Conservation (phyloP, 2,329 filamentous ascomycete species). For the Pseudopyricularia cyperi region DNA sequence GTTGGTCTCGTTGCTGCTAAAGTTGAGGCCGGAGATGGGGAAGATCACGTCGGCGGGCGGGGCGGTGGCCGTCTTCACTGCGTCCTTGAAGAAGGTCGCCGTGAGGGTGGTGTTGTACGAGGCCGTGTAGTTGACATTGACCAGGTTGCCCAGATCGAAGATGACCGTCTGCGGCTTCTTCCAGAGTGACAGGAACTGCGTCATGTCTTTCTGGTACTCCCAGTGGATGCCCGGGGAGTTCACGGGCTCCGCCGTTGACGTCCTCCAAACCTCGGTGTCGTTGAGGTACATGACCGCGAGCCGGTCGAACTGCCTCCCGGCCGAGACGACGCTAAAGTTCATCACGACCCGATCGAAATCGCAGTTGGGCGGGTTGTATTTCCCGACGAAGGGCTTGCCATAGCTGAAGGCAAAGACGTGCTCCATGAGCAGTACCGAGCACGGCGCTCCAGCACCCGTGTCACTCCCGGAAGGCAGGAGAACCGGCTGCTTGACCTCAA, state of each 20-base stretch:
- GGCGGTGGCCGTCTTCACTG: slow-evolving; percentile 23
- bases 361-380: slow-evolving; percentile 54
- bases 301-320: slow-evolving; percentile 64
- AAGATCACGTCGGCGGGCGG: slow-evolving; percentile 51
- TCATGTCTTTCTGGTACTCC: slow-evolving; percentile 71
- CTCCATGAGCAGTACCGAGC: slow-evolving; percentile 50
- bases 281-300: slow-evolving; percentile 64
- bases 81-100: slow-evolving; percentile 52
- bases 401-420: slow-evolving; percentile 63
- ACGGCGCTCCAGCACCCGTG: slow-evolving; percentile 18
- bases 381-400: slow-evolving; percentile 55
- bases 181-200: slow-evolving; percentile 56
- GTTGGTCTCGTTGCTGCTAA: slow-evolving; percentile 10
- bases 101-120: slow-evolving; percentile 62
- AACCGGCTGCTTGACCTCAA: slow-evolving; percentile 58
- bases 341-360: slow-evolving; percentile 62
- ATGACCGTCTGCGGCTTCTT: slow-evolving; percentile 58
- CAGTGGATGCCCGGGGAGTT: slow-evolving; percentile 52
- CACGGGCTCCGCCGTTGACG: slow-evolving; percentile 70
- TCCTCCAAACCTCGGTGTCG: slow-evolving; percentile 71
- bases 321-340: slow-evolving; percentile 61
- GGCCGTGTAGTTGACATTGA: slow-evolving; percentile 60
- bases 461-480: slow-evolving; percentile 25
- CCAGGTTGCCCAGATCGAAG: slow-evolving; percentile 65
- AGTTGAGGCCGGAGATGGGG: slow-evolving; percentile 46